These are phyloP conservation scores for Sphaerulina populicola DNA, from an alignment of 2,329 filamentous ascomycete genomes.

Conservation along the genomic window DNA sequence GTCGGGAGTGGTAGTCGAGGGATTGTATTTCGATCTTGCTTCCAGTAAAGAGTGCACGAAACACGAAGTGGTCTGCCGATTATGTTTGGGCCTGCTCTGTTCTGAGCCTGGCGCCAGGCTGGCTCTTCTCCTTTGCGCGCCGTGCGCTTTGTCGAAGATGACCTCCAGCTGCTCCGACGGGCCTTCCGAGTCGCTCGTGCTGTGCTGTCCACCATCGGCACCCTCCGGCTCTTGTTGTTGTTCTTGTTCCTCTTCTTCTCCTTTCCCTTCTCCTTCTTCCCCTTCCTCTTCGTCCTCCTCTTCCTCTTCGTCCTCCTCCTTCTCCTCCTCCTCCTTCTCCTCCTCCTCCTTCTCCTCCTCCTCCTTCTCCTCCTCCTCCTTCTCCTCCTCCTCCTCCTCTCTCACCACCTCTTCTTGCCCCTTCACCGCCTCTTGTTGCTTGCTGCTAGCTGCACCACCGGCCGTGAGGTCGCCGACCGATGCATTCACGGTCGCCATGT, in stretches of 20 bases:
- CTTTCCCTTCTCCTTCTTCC: constrained; percentile 4
- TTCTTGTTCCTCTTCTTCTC: not conserved
- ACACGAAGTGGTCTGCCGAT: constrained; percentile 45
- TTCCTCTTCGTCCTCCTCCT: no score
- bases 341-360: not conserved
- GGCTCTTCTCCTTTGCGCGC: constrained; percentile 50
- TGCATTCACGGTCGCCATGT: constrained; percentile 4
- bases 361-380: no score
- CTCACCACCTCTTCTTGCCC: not conserved
- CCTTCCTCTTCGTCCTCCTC: no score
- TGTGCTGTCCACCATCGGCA: constrained; percentile 4
- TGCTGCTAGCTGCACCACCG: constrained; percentile 5
- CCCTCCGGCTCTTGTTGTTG: not conserved
- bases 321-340: not conserved
- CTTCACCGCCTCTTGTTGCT: constrained; percentile 10
- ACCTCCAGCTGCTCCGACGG: constrained; percentile 41
- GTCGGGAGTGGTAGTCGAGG: constrained; percentile 28
- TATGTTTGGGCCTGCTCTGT: constrained; percentile 29
- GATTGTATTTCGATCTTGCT: constrained; percentile 28
- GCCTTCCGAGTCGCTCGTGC: constrained; percentile 27
- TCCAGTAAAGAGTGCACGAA: constrained; percentile 55
- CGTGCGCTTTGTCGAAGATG: constrained; percentile 48
- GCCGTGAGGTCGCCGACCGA: not conserved
- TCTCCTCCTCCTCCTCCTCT: not conserved
- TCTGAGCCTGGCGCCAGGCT: constrained; percentile 37